A percentile compares a stretch with the other conserved stretches of the same genome.
Conservation (phyloP, 2,329 filamentous ascomycete genomes). For the Epichloe bromicola region DNA sequence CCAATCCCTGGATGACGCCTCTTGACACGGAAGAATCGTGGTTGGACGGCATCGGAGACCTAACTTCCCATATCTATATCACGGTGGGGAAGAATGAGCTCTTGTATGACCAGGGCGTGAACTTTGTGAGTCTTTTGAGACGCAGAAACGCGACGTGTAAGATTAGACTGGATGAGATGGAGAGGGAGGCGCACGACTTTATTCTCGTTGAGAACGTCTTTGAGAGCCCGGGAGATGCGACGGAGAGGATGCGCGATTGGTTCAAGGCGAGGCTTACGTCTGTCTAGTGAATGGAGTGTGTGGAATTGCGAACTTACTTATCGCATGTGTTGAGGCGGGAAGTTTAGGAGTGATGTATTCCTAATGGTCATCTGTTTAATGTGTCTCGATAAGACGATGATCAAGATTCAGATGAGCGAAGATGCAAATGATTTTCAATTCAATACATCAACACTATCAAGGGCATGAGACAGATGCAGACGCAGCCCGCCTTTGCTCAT, state of each 20-base stretch:
- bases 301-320: too few relatives aligned
- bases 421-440: too few relatives aligned
- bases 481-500: too few relatives aligned
- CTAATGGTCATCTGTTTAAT: too few relatives aligned
- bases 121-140: constrained; percentile 13
- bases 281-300: neutral
- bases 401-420: too few relatives aligned
- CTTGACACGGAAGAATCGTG: constrained; percentile 17
- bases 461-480: too few relatives aligned
- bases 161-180: constrained; percentile 16
- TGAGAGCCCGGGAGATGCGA: constrained; percentile 15
- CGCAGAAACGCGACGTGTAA: constrained; percentile 10
- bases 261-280: constrained; percentile 6
- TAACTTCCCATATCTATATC: constrained; percentile 17
- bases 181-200: constrained; percentile 21
- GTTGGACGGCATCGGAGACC: constrained; percentile 13
- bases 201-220: constrained; percentile 17
- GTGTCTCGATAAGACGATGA: too few relatives aligned
- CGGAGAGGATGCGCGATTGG: constrained; percentile 20
- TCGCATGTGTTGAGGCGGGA: too few relatives aligned
- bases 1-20: constrained; percentile 15
- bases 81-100: constrained; percentile 20
- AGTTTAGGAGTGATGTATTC: too few relatives aligned
- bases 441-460: too few relatives aligned
- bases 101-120: constrained; percentile 17